Base-by-base conservation (phyloP, 352 stramenopile genomes). In the Pythium aphanidermatum region DNA sequence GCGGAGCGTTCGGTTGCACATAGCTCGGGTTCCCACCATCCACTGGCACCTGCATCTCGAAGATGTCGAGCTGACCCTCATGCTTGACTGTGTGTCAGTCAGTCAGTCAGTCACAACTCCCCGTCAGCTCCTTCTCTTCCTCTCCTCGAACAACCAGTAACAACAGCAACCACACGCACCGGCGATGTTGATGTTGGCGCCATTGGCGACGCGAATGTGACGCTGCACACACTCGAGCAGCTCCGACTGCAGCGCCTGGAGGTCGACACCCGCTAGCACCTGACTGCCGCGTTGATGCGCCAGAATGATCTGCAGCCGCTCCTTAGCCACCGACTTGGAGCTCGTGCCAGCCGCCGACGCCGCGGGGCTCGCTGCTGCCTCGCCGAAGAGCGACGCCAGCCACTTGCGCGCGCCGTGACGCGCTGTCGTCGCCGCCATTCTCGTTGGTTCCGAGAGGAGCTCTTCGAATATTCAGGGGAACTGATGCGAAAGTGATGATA, bases 1-100 rank as follows among this genome's bases (percentile, higher is more conserved):
- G 38, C 20, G 35, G n/a, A n/a, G n/a, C 24, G 17, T 43, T 55
- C 6, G 55, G 55, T 25, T 32, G 30, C 16, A 58, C 47, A 44
- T 63, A 63, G 29, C 33, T 48, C 33, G 55, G 55, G 43, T 63
- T 76, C 26, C 66, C 65, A 40, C 65, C 66, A 44, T 90, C 73
- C 47, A 95, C 83, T 0, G 83, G 83, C 49, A 95, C 83, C 42
- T 95, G 83, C 83, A 95, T 95, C 63, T 95, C 83, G 46, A 95
- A 95, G 41, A 95, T 93, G 47, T 95, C 83, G 51, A 95, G 63
- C 23, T 81, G 70, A 2, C 81, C 81, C 61, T 95, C 83, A 51
- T 92, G 76, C 56, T 93, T 93, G 28, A 95, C 83, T 91, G 56
- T 19, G 13, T 11, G 40, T 7, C 28, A 32, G 29, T 44, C 4